Evolutionary conservation across 495 filamentous ascomycete species (phyloP), one percentile per base, ranked within the genome.

Genomic region (Astrothelium subdiscretum): DNA sequence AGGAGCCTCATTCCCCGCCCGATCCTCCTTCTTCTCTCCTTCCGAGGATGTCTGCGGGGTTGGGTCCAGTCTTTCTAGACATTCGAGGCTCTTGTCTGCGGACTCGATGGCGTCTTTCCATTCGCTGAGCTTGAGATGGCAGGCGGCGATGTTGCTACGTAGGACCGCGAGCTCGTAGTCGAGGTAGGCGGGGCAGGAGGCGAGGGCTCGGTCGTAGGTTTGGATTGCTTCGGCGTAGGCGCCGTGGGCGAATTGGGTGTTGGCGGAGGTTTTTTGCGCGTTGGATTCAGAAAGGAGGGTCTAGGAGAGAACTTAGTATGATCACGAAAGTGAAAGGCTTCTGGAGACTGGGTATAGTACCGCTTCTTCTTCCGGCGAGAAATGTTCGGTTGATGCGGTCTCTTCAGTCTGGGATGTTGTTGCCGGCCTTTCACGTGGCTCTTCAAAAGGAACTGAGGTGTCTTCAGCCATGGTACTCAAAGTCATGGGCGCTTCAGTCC

Each of bases 81-180:
- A 78, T 20, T 92, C 87, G 3, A 98, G 71, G 24, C 89, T 86
- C 5, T 81, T 76, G 0, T 83, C 88, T 15, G 94, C 92, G 22
- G 81, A 76, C 32, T 86, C 85, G 44, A 92, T 79, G 5, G 90
- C 89, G 10, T 86, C 85, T 64, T 94, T 94, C 86, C 91, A 96
- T 63, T 92, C 87, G 54, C 85, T 80, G 2, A 96, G 77, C 71
- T 95, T 95, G 63, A 97, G 70, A 64, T 96, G 85, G 69, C 90
- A 95, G n/a, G 91, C 94, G 3, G 92, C 80, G 63, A 96, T 84
- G 76, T 97, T 97, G 73, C 85, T 87, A 32, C 84, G 85, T 13
- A 97, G 79, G 12, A 96, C 89, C 24, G 94, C 91, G 67, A 92
- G 78, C 69, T 96, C 91, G 76, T 88, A 94, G 65, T 94, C 88